A percentile compares a stretch with the other conserved stretches of the same genome.
phyloP scores from a whole-genome alignment of 306 rosid genomes.

The Pyrus bretschneideri region DNA sequence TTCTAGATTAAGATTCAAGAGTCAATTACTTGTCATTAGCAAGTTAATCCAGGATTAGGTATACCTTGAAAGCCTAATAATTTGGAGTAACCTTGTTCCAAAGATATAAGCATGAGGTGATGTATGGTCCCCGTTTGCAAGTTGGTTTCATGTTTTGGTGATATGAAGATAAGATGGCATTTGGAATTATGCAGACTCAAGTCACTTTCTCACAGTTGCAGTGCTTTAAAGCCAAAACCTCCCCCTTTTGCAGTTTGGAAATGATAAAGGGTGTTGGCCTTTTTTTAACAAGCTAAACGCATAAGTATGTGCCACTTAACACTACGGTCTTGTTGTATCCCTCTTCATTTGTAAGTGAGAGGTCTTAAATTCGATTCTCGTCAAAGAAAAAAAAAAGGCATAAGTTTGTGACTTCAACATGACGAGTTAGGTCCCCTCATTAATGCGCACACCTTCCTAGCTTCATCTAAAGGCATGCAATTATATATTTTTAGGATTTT shows the following conservation, averaged over 20 bases:
- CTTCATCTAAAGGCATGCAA: neutral
- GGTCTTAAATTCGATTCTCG: too few relatives aligned
- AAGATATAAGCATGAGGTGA: slow-evolving; percentile 13
- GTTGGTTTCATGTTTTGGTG: slow-evolving; percentile 12
- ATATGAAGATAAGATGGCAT: slow-evolving; percentile 28
- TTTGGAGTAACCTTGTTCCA: slow-evolving; percentile 16
- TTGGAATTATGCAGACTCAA: slow-evolving; percentile 20
- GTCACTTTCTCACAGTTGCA: slow-evolving; percentile 35
- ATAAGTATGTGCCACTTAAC: neutral
- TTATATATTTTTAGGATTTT: neutral
- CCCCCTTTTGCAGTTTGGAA: neutral
- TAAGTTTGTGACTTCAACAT: slow-evolving; percentile 9
- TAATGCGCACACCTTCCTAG: neutral
- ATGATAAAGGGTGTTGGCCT: slow-evolving; percentile 2
- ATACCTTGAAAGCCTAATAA: neutral
- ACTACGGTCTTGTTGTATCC: too few relatives aligned
- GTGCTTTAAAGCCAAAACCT: neutral
- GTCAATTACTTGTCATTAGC: neutral
- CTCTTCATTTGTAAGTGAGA: too few relatives aligned
- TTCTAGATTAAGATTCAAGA: neutral
- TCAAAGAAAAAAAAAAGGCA: neutral
- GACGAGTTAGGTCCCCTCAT: slow-evolving; percentile 15
- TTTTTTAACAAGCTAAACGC: neutral
- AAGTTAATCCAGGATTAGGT: neutral
- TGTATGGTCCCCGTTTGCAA: slow-evolving; percentile 23